Evolutionary conservation across 2,329 filamentous ascomycete genomes (phyloP), one percentile per base, ranked within the genome.

Genomic region (Incumbomyces delicatus): DNA sequence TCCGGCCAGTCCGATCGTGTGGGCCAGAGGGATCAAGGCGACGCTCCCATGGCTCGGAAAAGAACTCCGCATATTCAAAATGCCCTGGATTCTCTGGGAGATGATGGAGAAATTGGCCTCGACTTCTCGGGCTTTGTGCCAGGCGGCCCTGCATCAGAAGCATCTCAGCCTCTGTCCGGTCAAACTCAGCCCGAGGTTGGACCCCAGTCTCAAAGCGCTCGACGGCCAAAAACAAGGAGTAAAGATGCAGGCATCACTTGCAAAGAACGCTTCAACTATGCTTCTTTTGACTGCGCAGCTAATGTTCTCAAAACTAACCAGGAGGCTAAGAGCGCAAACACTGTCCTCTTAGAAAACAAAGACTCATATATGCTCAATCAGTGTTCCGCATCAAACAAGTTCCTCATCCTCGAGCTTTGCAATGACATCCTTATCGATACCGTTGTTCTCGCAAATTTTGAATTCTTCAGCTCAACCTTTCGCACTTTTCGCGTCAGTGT

Each of bases 391-490:
- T 72, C 82, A 56, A 90, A 94, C 69, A 96, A 96, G 65, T 95
- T 94, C 61, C 75, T 96, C 53, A 89, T 96, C 50, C 80, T 98
- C 50, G 92, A 98, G 66, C 74, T 98, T 27, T 96, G 87, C 64
- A 87, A 94, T 57, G 77, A 81, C 55, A 84, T 82, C 37, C 75
- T 94, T 37, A 85, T 98, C 49, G 92, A 98, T 62, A 98, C 92
- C 0, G 75, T 98, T 34, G 92, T 96, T n/a, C 74, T 98, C 45
- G 92, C 90, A 51, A 98, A 98, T 63, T 98, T 94, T 58, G 92
- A 98, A 64, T 98, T 98, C 71, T 98, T 98, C 71, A 95, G 88
- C 46, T 95, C 88, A 61, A 95, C 94, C 76, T 85, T 96, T 57
- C 83, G 88, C 44, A 85, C 82, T 40, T 95, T 98, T 63, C 78